Conservation (phyloP, 768 basidiomycete species). For the Tephrocybe sp. region DNA sequence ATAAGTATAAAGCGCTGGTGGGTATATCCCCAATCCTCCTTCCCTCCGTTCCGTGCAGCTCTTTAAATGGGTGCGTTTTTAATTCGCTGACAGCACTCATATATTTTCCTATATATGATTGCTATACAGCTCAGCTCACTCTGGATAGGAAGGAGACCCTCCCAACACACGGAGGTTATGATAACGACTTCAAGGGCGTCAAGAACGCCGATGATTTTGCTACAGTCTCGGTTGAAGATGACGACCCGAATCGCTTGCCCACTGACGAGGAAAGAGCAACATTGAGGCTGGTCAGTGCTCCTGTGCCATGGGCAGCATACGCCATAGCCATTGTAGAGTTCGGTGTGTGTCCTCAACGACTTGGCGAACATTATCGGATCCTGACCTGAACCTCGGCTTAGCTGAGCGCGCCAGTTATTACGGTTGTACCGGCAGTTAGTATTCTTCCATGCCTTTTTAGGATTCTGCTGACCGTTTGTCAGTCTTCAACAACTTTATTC, state of each 20-base stretch:
- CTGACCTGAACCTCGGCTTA: constrained; percentile 1
- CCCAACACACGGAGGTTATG: background rate
- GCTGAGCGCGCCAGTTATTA: constrained; percentile 19
- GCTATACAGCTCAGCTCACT: background rate
- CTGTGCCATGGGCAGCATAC: constrained; percentile 16
- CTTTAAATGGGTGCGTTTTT: constrained; percentile 4
- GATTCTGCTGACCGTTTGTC: background rate
- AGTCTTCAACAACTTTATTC: constrained; percentile 29
- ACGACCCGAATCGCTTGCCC: constrained; percentile 5
- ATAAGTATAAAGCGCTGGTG: background rate
- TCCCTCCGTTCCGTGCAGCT: background rate
- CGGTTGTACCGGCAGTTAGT: constrained; percentile 16
- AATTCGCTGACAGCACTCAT: too few species aligned
- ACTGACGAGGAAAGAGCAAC: constrained; percentile 15
- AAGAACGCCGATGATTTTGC: background rate
- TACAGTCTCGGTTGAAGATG: background rate
- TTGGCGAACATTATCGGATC: background rate
- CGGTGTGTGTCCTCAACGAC: constrained; percentile 4
- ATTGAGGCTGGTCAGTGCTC: constrained; percentile 15
- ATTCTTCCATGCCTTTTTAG: too few species aligned
- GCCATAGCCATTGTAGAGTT: constrained; percentile 17
- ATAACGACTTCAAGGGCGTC: background rate
- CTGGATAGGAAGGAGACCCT: constrained; percentile 1
- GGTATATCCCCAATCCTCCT: background rate
- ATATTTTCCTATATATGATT: background rate